Base-by-base conservation (phyloP, 306 rosid genomes). In the Trifolium subterraneum region DNA sequence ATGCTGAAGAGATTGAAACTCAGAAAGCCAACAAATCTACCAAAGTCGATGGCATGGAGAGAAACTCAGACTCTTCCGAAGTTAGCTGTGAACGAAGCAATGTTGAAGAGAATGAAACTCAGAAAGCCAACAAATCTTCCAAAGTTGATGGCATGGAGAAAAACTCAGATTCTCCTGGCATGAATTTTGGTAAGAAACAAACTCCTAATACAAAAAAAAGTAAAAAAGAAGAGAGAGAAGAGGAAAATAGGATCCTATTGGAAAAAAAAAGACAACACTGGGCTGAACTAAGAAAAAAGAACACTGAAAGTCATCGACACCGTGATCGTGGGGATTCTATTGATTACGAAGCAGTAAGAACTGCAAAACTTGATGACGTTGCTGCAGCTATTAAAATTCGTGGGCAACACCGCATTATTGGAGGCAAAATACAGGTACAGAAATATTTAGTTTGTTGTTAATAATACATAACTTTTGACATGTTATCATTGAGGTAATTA, bases 281-380 rank as follows among this genome's bases (percentile, higher is more conserved):
- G 97, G 88, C 86, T 13, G 41, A 3, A 50, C 35, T 84, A 10
- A 83, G 89, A 72, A 88, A 35, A 67, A 42, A 1, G 0, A 66
- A 33, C 20, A 44, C 59, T 4, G 16, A 2, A 2, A 39, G 50
- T 41, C 39, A 54, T 29, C 72, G 84, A 72, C 50, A 56, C 4
- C 56, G 9, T 3, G 68, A 81, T 47, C 71, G 74, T 22, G 58
- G 44, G 82, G 89, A 91, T 56, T 86, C 89, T 13, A 54, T 80
- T 31, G 87, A 91, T 51, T 91, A 93, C 88, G 88, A 93, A 65
- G 90, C 88, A 4, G 87, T 93, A 27, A 80, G 87, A 66, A 31
- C 20, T 14, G 93, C 92, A 52, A 7, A 61, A 1, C 16, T 33
- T 10, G 44, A 16, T 0, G 73, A 82, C 9, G 56, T 88, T 78